A percentile compares a stretch with the other conserved stretches of the same genome.
Conservation (phyloP, 495 filamentous ascomycete genomes). For the Chaetomium fimeti region DNA sequence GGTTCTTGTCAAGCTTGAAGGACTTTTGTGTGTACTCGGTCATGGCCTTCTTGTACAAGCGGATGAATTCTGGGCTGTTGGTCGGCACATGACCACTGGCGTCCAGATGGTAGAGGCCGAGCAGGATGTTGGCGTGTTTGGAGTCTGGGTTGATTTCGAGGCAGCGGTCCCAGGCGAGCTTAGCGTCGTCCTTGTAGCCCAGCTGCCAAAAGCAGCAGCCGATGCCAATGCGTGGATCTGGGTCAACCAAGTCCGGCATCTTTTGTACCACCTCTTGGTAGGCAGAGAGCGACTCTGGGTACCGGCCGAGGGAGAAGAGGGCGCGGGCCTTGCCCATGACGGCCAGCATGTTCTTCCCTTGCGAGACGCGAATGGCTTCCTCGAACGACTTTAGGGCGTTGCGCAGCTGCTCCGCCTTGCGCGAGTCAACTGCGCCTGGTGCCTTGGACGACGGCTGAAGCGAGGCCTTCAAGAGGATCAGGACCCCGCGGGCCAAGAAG, state of each 20-base stretch:
- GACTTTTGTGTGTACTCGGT: conserved; percentile 88
- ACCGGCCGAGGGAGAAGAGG: conserved; percentile 78
- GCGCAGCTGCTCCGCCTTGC: conserved; percentile 75
- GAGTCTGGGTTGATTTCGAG: conserved; percentile 84
- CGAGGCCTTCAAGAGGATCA: conserved; percentile 83
- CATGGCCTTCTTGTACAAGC: conserved; percentile 88
- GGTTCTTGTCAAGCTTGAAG: conserved; percentile 92
- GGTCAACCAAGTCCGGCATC: conserved; percentile 86
- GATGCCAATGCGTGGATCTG: conserved; percentile 91
- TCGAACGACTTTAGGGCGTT: conserved; percentile 88
- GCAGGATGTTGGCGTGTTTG: conserved; percentile 84
- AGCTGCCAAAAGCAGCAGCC: conserved; percentile 96
- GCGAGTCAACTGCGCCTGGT: conserved; percentile 63
- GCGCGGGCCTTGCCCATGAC: conserved; percentile 81
- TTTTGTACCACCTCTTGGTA: conserved; percentile 85
- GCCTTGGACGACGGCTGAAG: conserved; percentile 72
- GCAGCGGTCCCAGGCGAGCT: conserved; percentile 81
- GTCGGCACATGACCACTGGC: conserved; percentile 73
- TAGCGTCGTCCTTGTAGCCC: conserved; percentile 88
- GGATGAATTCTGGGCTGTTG: conserved; percentile 71
- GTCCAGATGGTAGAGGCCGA: conserved; percentile 85
- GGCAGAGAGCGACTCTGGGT: conserved; percentile 71
- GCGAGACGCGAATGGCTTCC: conserved; percentile 79
- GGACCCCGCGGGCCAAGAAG: conserved; percentile 86
- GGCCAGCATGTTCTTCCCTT: conserved; percentile 85